Base-by-base conservation (phyloP, 129 eudicot species). In the Centaurea solstitialis region DNA sequence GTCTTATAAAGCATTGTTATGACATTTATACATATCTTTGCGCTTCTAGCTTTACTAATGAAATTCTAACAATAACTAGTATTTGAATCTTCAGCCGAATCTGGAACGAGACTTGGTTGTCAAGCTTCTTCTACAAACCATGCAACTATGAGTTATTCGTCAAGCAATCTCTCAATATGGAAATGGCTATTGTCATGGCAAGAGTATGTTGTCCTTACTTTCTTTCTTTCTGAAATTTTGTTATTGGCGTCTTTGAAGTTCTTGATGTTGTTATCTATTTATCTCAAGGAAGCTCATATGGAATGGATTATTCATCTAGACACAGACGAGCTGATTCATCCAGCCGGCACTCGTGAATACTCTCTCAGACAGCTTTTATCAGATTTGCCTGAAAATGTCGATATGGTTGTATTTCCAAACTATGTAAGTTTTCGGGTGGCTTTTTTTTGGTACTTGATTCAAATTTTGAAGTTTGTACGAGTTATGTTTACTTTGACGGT, bases 251-350 rank as follows among this genome's bases (percentile, higher is more conserved):
- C 3, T 43, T 43, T 37, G 35, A 15, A 21, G 71, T 74, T 50
- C 35, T 57, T 86, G 50, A 79, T 10, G 26, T 57, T 70, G 66
- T 71, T 70, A 45, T 65, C 50, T 79, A 43, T 53, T 79, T 12
- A 76, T 73, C 79, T 73, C 80, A 80, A 93, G 98, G 90, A 89
- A 40, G 78, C 87, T 74, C 91, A 89, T 81, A 84, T 94, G 91
- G 97, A 94, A 35, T 94, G 98, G 98, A 94, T 94, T 75, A 80
- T 94, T 90, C 98, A 94, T 86, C 93, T 94, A 0, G 98, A 92
- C 84, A 94, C 97, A 7, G 97, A 92, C 85, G 98, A 94, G 73
- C 43, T 92, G 68, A 81, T 94, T 74, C 97, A 94, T 81, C 98
- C 98, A n/a, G 97, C 94, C 41, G 98, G 98, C 81, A 79, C 97